Conservation (phyloP, 2,329 filamentous ascomycete species). For the Curvularia sp. region DNA sequence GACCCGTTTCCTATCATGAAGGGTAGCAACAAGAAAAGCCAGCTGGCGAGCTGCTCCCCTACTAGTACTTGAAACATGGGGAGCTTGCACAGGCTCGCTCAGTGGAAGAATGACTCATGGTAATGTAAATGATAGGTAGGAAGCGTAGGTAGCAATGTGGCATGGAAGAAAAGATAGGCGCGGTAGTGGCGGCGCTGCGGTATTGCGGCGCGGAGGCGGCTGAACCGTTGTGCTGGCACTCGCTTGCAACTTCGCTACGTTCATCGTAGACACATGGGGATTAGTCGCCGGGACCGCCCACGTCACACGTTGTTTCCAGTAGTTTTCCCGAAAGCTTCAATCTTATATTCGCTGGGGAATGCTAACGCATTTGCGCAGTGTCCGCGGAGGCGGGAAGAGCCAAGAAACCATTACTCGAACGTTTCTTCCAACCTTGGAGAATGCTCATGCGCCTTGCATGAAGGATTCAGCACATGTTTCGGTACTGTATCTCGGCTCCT, state of each 20-base stretch:
- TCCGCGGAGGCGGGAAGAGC: not conserved
- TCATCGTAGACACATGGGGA: not conserved
- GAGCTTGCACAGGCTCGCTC: not conserved
- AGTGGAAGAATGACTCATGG: not conserved
- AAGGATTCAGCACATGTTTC: not conserved
- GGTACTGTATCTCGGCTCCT: not conserved
- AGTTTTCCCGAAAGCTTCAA: not conserved
- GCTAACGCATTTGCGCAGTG: not conserved
- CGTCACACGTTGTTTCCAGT: not conserved
- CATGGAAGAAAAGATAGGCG: not conserved
- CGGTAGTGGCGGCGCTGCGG: not conserved
- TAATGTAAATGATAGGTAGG: not conserved
- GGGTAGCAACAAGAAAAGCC: not conserved
- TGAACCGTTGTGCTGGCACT: constrained; percentile 3
- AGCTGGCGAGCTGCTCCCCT: not conserved
- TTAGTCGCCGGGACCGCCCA: not conserved
- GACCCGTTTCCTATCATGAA: not conserved
- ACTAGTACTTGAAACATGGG: not conserved
- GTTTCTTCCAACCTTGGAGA: not conserved
- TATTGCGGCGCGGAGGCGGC: not conserved
- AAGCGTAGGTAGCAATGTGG: not conserved
- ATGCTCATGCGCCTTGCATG: not conserved
- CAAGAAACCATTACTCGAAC: not conserved
- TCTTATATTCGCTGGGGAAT: not conserved
- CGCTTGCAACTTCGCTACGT: constrained; percentile 5